Percentiles rank a stretch among this genome's conserved stretches.
phyloP scores from a whole-genome alignment of 192 early-diverging fungal genomes.

The Coemansia erecta region DNA sequence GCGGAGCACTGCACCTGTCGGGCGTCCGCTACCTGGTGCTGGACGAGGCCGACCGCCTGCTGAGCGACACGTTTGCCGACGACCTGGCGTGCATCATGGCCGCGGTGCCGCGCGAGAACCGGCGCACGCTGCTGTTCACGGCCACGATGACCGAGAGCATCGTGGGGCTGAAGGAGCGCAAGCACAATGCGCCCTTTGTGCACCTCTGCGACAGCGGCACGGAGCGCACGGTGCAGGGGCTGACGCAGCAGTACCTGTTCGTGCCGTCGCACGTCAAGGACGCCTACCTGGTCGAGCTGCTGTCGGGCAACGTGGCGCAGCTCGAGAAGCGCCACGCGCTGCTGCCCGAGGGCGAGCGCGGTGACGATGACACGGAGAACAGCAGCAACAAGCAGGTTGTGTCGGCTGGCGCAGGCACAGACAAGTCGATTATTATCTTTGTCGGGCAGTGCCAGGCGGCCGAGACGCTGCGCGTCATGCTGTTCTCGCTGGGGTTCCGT shows the following conservation, averaged over 20 bases:
- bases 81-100: slow-evolving; percentile 80
- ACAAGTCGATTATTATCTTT: slow-evolving; percentile 94
- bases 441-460: slow-evolving; percentile 80
- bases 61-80: slow-evolving; percentile 80
- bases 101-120: slow-evolving; percentile 65
- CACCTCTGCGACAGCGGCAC: slow-evolving; percentile 46
- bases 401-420: slow-evolving; percentile 18
- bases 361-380: slow-evolving; percentile 10
- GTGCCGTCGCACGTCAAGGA: slow-evolving; percentile 90
- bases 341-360: slow-evolving; percentile 38
- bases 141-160: slow-evolving; percentile 96
- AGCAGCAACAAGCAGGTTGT: slow-evolving; percentile 28
- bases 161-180: slow-evolving; percentile 59
- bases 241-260: slow-evolving; percentile 89
- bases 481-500: slow-evolving; percentile 87
- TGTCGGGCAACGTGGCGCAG: slow-evolving; percentile 45
- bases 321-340: slow-evolving; percentile 34
- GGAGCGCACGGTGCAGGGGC: slow-evolving; percentile 72
- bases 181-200: slow-evolving; percentile 26
- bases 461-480: slow-evolving; percentile 80
- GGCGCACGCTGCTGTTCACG: slow-evolving; percentile 94
- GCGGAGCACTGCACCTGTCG: slow-evolving; percentile 66
- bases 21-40: slow-evolving; percentile 83
- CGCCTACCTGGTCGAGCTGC: slow-evolving; percentile 78
- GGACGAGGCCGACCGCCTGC: slow-evolving; percentile 93